Percentiles rank a stretch among this genome's conserved stretches.
Evolutionary conservation across 140 eudicot species (phyloP).

Genomic region (Anethum foeniculum): DNA sequence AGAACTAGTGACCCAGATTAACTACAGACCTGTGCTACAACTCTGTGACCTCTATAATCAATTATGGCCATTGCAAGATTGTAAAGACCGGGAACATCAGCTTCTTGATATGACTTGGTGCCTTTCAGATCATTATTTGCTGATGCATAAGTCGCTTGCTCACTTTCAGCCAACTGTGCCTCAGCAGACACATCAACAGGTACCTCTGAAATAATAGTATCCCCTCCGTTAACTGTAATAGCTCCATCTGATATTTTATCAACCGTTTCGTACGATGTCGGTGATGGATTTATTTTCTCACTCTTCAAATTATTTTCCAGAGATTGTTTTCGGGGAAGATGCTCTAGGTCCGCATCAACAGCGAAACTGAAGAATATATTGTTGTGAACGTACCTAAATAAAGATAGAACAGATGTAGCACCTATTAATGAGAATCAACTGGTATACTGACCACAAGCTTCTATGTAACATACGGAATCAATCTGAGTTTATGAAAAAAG

Average conservation of each 20-base stretch:
- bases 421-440: not conserved
- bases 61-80: conserved; percentile 99
- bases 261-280: conserved; percentile 18
- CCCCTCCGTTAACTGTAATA: conserved; percentile 23
- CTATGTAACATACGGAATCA: not conserved
- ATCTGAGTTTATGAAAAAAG: not conserved
- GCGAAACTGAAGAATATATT: conserved; percentile 99
- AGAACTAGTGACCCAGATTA: not conserved
- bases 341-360: conserved; percentile 93
- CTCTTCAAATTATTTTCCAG: conserved; percentile 30
- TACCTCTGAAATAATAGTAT: conserved; percentile 39
- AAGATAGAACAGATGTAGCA: not conserved
- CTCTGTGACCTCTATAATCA: conserved; percentile 95
- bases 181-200: conserved; percentile 56
- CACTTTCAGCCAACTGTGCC: conserved; percentile 87
- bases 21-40: conserved; percentile 78
- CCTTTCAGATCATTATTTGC: conserved; percentile 96
- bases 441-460: not conserved
- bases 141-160: conserved; percentile 98
- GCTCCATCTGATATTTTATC: conserved; percentile 28
- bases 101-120: conserved; percentile 97
- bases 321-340: conserved; percentile 54
- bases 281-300: conserved; percentile 9
- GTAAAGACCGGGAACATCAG: conserved; percentile 93
- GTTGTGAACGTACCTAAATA: conserved; percentile 94